phyloP scores from a whole-genome alignment of 768 basidiomycete genomes.

The Calocybe indica region DNA sequence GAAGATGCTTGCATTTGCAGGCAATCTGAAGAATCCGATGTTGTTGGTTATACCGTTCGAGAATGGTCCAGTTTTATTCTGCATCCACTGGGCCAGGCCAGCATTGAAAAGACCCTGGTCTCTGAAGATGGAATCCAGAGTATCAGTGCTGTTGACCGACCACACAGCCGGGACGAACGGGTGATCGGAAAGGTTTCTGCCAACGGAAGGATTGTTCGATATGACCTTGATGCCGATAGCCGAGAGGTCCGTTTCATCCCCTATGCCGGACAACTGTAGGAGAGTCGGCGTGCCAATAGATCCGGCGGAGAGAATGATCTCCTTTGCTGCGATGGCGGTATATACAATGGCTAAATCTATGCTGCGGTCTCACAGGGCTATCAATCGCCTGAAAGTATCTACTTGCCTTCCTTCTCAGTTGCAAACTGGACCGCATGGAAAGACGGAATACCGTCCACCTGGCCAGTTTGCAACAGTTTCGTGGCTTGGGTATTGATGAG shows the following conservation, averaged over 20 bases:
- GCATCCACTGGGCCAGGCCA: constrained; percentile 19
- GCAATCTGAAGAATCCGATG: constrained; percentile 24
- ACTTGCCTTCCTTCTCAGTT: neutral
- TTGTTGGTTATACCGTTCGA: constrained; percentile 21
- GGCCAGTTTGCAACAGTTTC: constrained; percentile 16
- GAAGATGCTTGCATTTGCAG: constrained; percentile 18
- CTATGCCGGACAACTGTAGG: constrained; percentile 26
- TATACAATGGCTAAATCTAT: neutral
- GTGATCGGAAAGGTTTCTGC: constrained; percentile 43
- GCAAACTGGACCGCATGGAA: constrained; percentile 17
- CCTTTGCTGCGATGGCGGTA: constrained; percentile 8
- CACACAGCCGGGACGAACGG: constrained; percentile 18
- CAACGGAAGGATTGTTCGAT: constrained; percentile 35
- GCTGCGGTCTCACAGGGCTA: neutral
- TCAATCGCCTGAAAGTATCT: neutral
- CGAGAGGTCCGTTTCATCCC: constrained; percentile 25
- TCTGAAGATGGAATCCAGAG: constrained; percentile 17
- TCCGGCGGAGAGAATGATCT: constrained; percentile 14
- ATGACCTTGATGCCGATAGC: constrained; percentile 30
- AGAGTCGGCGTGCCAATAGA: constrained; percentile 12
- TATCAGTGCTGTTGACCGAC: constrained; percentile 17
- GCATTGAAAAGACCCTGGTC: constrained; percentile 9
- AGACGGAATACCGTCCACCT: constrained; percentile 3
- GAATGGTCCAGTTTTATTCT: constrained; percentile 20
- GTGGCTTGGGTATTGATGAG: constrained; percentile 26